These are phyloP conservation scores for Pyricularia sp. DNA, from an alignment of 2,329 filamentous ascomycete species.

Conservation along the genomic window DNA sequence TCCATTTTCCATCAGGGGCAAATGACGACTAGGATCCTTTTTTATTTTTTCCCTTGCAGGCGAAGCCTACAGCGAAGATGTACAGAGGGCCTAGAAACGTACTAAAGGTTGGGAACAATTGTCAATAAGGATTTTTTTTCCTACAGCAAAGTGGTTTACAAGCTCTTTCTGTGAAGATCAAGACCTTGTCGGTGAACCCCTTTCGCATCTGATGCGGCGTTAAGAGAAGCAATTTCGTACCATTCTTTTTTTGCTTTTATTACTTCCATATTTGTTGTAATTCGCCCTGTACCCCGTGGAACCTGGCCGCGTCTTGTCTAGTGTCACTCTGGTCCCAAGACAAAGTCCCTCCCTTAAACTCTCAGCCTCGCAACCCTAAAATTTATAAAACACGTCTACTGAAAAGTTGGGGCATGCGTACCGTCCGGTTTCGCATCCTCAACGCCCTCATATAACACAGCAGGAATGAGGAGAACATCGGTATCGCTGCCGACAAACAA, in stretches of 20 bases:
- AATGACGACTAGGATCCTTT: background rate
- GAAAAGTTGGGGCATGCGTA: constrained; percentile 1
- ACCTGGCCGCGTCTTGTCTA: background rate
- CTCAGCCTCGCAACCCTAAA: background rate
- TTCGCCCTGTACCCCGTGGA: background rate
- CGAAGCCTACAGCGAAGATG: background rate
- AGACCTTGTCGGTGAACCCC: background rate
- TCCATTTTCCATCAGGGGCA: background rate
- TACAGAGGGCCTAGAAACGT: background rate
- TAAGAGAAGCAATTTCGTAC: background rate
- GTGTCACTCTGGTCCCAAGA: background rate
- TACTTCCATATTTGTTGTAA: background rate
- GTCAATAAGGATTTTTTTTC: background rate
- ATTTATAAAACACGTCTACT: background rate
- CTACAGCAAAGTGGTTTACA: background rate
- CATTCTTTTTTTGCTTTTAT: background rate
- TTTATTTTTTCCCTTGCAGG: background rate
- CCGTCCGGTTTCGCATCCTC: constrained; percentile 1
- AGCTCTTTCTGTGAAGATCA: background rate
- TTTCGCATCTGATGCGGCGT: background rate
- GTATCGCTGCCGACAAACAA: constrained; percentile 51
- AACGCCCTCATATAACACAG: background rate
- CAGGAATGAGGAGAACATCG: constrained; percentile 49
- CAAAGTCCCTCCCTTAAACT: background rate
- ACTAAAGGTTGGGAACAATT: background rate